Evolutionary conservation across 1,284 basidiomycete genomes (phyloP).

Genomic region (Leccinum fallax): DNA sequence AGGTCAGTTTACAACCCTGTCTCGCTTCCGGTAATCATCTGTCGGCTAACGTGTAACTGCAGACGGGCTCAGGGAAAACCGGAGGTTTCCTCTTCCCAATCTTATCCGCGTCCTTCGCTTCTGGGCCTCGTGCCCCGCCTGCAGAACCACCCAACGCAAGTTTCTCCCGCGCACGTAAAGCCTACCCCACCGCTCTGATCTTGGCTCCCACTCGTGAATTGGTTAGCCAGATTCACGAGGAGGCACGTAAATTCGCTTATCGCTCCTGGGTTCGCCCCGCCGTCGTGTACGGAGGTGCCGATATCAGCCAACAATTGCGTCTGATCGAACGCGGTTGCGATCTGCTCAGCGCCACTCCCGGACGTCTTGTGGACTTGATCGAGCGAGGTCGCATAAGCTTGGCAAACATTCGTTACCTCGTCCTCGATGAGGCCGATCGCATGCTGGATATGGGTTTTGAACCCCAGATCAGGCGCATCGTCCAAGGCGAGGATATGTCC

Average conservation of each 20-base stretch:
- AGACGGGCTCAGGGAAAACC: constrained; percentile 99
- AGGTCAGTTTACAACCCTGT: constrained; percentile 50
- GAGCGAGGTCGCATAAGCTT: constrained; percentile 97
- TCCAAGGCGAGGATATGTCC: constrained; percentile 99
- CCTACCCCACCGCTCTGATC: constrained; percentile 94
- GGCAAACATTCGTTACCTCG: constrained; percentile 96
- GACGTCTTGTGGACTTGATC: constrained; percentile 97
- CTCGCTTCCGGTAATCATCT: neutral
- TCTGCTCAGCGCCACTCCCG: constrained; percentile 96
- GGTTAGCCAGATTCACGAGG: constrained; percentile 99
- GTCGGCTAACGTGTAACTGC: constrained; percentile 20
- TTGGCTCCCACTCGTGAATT: constrained; percentile 98
- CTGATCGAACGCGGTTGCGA: constrained; percentile 97
- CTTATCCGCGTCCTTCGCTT: constrained; percentile 89
- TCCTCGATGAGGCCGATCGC: constrained; percentile 98
- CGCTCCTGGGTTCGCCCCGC: constrained; percentile 99
- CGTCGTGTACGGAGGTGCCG: constrained; percentile 98
- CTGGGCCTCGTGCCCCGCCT: constrained; percentile 78
- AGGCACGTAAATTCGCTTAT: constrained; percentile 99
- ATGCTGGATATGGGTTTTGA: constrained; percentile 99
- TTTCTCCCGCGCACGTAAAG: constrained; percentile 81
- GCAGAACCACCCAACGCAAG: constrained; percentile 50
- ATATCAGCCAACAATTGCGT: constrained; percentile 95
- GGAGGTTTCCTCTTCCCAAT: constrained; percentile 99
- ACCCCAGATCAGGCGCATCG: constrained; percentile 98